These are phyloP conservation scores for Magnaporthales sp. DNA, from an alignment of 2,329 filamentous ascomycete genomes.

Conservation along the genomic window DNA sequence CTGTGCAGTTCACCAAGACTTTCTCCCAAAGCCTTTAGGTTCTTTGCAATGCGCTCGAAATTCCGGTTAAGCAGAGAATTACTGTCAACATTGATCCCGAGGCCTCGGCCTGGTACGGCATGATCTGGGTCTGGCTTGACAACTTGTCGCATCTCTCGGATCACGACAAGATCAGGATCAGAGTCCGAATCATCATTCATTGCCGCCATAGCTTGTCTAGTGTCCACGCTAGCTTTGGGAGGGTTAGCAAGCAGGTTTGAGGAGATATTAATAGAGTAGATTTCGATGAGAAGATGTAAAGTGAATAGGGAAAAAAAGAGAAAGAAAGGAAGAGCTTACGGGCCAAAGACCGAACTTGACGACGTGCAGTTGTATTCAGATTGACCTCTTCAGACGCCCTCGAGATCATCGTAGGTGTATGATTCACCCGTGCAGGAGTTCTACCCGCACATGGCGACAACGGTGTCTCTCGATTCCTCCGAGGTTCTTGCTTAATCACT, in stretches of 20 bases:
- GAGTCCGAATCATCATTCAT: slow-evolving; percentile 7
- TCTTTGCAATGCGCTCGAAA: slow-evolving; percentile 39
- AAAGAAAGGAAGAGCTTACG: slow-evolving; percentile 12
- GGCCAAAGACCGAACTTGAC: slow-evolving; percentile 14
- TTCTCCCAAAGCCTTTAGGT: slow-evolving; percentile 56
- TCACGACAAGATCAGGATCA: slow-evolving; percentile 16
- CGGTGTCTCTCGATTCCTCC: neutral
- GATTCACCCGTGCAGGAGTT: neutral
- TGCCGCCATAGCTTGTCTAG: slow-evolving; percentile 8
- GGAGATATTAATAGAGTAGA: neutral
- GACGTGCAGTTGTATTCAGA: neutral
- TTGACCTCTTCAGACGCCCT: neutral
- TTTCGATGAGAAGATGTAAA: neutral
- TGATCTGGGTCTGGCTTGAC: slow-evolving; percentile 4
- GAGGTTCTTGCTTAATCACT: neutral
- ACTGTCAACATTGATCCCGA: neutral
- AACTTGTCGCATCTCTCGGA: slow-evolving; percentile 8
- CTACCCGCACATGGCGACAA: neutral
- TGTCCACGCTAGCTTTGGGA: slow-evolving; percentile 19
- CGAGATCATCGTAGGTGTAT: neutral
- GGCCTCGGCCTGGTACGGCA: neutral
- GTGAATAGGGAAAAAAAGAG: neutral
- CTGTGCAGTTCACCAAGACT: slow-evolving; percentile 60
- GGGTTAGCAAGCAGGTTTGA: neutral
- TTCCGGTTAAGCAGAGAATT: slow-evolving; percentile 4